Evolutionary conservation across 1,284 basidiomycete species (phyloP), one percentile per base, ranked within the genome.

Genomic region (Coniferiporia sulphurascens): DNA sequence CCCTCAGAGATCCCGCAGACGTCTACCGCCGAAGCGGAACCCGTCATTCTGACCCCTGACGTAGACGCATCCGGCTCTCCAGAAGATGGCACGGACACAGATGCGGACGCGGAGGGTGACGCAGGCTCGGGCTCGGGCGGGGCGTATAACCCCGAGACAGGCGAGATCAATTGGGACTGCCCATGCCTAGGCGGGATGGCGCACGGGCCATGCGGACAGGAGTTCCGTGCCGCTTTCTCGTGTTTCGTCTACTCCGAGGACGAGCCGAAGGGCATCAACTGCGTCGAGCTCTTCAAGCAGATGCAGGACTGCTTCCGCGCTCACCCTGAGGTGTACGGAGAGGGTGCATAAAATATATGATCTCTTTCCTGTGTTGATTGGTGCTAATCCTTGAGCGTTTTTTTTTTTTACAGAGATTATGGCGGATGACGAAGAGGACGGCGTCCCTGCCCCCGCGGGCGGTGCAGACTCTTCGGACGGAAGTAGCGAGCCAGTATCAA

Each of bases 181-280:
- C 93, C 94, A 1, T 99, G 96, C 72, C 85, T 99, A 10, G 96
- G 96, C 27, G 97, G 96, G 58, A 98, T 99, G 97, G 95, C 97
- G 2, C 82, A 98, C 69, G 97, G 97, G 5, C 94, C 95, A 1
- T 99, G 96, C 70, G 96, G 96, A 10, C 81, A 85, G 64, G 83
- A 98, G 68, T 99, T 99, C 80, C 89, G 92, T 67, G 90, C 89
- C 63, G 96, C 97, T 0, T 99, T 99, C 77, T 93, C 93, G 45
- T 99, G 96, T 77, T 99, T 99, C 68, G 86, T 99, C 4, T 91
- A 85, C 73, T 95, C 92, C 8, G 94, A 98, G 71, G 83, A 86
- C 58, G 97, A 99, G 69, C 96, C 96, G 1, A 99, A 99, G 77
- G 96, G 96, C 8, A 91, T 98, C 60, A 91, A 99, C 68, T 99